A percentile compares a stretch with the other conserved stretches of the same genome.
Evolutionary conservation across 805 yeast species (phyloP).

Genomic region (Limtongia smithiae): DNA sequence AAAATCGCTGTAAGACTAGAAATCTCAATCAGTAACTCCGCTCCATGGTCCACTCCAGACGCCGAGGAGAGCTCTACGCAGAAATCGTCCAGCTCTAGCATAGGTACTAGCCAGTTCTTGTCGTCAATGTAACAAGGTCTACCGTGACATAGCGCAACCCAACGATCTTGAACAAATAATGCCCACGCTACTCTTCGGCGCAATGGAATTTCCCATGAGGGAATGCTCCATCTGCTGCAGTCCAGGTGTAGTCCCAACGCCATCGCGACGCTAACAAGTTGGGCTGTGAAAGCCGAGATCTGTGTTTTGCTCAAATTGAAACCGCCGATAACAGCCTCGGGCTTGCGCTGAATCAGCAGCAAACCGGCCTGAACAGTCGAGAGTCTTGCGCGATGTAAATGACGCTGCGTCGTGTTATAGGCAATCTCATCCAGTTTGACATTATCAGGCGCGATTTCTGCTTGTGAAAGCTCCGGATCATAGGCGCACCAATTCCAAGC

Average conservation of each 20-base stretch:
- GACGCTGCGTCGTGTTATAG: conserved; percentile 26
- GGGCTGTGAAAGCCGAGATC: conserved; percentile 30
- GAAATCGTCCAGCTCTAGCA: conserved; percentile 32
- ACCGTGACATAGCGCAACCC: conserved; percentile 32
- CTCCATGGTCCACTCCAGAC: conserved; percentile 25
- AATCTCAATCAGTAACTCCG: conserved; percentile 26
- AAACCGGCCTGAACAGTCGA: conserved; percentile 41
- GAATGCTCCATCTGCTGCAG: conserved; percentile 33
- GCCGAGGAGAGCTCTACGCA: conserved; percentile 25
- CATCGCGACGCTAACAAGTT: conserved; percentile 31
- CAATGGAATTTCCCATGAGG: conserved; percentile 34
- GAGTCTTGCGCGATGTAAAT: conserved; percentile 35
- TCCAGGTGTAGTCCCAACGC: conserved; percentile 32
- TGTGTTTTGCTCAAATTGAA: conserved; percentile 24
- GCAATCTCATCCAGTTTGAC: conserved; percentile 26
- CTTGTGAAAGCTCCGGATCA: conserved; percentile 28
- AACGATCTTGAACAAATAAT: conserved; percentile 31
- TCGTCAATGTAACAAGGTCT: conserved; percentile 31
- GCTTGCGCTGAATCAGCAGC: conserved; percentile 33
- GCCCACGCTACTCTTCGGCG: conserved; percentile 35
- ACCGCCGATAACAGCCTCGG: conserved; percentile 21
- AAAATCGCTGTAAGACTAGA: conserved; percentile 24
- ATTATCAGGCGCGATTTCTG: conserved; percentile 25
- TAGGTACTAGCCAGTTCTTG: conserved; percentile 32
- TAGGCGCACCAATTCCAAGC: conserved; percentile 33